Base-by-base conservation (phyloP, 1,284 basidiomycete species). In the Bjerkandera adusta region DNA sequence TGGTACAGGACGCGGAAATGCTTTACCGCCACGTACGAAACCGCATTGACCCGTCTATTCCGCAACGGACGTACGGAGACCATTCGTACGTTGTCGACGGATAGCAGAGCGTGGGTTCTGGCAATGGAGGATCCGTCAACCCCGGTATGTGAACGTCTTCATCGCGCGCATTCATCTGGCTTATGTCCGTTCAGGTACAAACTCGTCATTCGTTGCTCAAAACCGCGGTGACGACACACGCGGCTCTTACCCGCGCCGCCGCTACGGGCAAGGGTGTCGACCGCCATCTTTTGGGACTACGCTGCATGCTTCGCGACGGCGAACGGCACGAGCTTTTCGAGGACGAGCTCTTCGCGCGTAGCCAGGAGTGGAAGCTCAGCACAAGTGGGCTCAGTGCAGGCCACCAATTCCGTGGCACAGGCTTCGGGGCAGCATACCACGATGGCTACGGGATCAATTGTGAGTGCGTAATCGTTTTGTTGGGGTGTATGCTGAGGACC, bases 371-470 rank as follows among this genome's bases (percentile, higher is more conserved):
- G 95, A 90, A 88, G 61, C 71, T 98, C 41, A 93, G 89, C 58
- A 97, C 96, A 5, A 95, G 91, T 67, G 93, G 90, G 3, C 65
- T 98, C 56, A 92, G 86, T 64, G 85, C 89, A 16, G 95, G 95
- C 1, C 77, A 86, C 58, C 75, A 88, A 42, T 97, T 98, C 69
- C 81, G 83, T 43, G 96, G 95, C 1, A 97, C 94, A 5, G 95
- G 94, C 72, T 95, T 95, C 65, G 91, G 92, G 7, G 69, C 91
- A 2, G 68, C 72, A 5, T 92, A 85, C 68, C 73, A 79, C 26
- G 86, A 94, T 70, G 92, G 93, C 5, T 96, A 94, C 71, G 92
- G 93, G 2, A 87, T 95, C 58, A 96, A 92, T 62, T 96, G 91
- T 93, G 63, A 60, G 87, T 73, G n/a, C 47, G 29, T 22, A 58